Evolutionary conservation across 1,284 basidiomycete species (phyloP).

Genomic region (Melanopsichium pennsylvanicum): DNA sequence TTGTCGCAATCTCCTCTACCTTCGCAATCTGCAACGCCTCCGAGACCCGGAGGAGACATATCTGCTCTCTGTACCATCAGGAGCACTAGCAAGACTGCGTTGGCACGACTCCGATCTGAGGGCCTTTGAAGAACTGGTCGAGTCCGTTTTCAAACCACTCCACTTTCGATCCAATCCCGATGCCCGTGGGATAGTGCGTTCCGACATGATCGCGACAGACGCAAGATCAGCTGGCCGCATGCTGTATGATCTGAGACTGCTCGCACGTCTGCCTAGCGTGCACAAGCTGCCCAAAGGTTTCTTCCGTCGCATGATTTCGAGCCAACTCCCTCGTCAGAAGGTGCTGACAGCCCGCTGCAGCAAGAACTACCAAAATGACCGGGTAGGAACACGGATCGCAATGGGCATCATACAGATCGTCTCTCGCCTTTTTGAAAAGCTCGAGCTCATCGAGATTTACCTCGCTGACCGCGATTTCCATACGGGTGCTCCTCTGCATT

Average conservation of each 20-base stretch:
- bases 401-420: constrained; percentile 13
- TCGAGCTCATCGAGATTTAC: constrained; percentile 29
- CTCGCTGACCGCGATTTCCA: constrained; percentile 27
- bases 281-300: constrained; percentile 27
- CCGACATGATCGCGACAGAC: constrained; percentile 23
- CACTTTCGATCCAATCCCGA: constrained; percentile 27
- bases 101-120: constrained; percentile 39
- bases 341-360: constrained; percentile 25
- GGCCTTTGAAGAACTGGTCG: constrained; percentile 36
- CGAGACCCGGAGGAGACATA: constrained; percentile 29
- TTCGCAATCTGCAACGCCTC: constrained; percentile 32
- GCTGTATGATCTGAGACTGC: constrained; percentile 26
- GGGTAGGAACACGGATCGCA: constrained; percentile 12
- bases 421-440: constrained; percentile 10
- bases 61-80: constrained; percentile 22
- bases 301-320: constrained; percentile 19
- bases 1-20: constrained; percentile 36
- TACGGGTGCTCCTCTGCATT: constrained; percentile 26
- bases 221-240: constrained; percentile 22
- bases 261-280: constrained; percentile 21
- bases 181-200: constrained; percentile 25
- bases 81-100: constrained; percentile 17
- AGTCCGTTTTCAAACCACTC: constrained; percentile 36
- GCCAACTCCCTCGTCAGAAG: constrained; percentile 18
- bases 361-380: constrained; percentile 43